These are phyloP conservation scores for Hericium rajendrae DNA, from an alignment of 768 basidiomycete genomes.

Conservation along the genomic window DNA sequence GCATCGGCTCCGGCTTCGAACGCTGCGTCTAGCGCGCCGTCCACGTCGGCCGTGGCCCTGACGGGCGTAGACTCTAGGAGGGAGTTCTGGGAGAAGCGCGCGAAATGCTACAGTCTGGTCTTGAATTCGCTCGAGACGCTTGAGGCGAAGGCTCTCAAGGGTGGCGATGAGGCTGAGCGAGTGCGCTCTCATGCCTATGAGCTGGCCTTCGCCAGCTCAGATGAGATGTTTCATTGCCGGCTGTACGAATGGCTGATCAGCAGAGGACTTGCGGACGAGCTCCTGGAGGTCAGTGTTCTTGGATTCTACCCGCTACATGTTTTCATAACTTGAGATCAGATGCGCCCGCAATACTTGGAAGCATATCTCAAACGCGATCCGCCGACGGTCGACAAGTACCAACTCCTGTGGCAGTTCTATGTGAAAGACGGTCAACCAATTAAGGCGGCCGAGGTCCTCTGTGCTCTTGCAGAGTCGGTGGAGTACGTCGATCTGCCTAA, in stretches of 20 bases:
- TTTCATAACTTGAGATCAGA: conserved; percentile 31
- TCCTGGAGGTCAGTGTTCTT: conserved; percentile 66
- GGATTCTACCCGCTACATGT: conserved; percentile 1
- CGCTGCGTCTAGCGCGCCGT: neutral
- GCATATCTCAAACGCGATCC: conserved; percentile 80
- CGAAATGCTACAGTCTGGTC: conserved; percentile 73
- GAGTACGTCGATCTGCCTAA: conserved; percentile 42
- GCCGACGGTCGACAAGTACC: conserved; percentile 67
- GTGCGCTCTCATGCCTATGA: conserved; percentile 82
- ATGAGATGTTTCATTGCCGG: conserved; percentile 89
- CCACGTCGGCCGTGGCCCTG: conserved; percentile 24
- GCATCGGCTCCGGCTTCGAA: neutral
- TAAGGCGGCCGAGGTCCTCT: conserved; percentile 81
- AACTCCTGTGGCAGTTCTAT: conserved; percentile 95
- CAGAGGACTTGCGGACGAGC: conserved; percentile 72
- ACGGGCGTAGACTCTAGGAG: conserved; percentile 40
- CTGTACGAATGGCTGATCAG: conserved; percentile 91
- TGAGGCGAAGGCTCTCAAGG: conserved; percentile 47
- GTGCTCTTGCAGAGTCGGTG: conserved; percentile 72
- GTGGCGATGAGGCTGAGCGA: conserved; percentile 43
- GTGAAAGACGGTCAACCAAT: conserved; percentile 84
- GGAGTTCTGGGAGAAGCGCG: conserved; percentile 48
- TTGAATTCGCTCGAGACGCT: conserved; percentile 73
- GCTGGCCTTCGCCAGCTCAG: conserved; percentile 73
- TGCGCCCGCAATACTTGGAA: conserved; percentile 83